A percentile compares a stretch with the other conserved stretches of the same genome.
Conservation (phyloP, 2,329 filamentous ascomycete genomes). For the Talaromyces sp. region DNA sequence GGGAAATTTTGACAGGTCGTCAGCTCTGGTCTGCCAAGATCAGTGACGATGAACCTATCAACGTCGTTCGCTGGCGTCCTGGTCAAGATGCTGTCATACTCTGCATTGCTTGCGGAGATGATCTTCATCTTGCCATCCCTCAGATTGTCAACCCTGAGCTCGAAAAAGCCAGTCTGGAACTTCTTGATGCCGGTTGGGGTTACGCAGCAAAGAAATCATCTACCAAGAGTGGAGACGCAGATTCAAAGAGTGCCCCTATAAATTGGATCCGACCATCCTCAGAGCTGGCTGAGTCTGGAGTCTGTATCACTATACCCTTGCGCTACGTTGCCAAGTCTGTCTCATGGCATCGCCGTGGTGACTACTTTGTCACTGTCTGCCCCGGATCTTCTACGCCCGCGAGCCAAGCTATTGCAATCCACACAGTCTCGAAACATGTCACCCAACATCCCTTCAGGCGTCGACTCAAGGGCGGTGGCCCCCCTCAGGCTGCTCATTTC, state of each 20-base stretch:
- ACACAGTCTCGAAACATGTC: conserved; percentile 90
- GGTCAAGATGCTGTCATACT: conserved; percentile 75
- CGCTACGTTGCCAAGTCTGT: conserved; percentile 79
- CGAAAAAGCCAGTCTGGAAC: conserved; percentile 68
- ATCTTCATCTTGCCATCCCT: conserved; percentile 79
- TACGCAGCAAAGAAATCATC: conserved; percentile 65
- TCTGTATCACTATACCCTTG: conserved; percentile 76
- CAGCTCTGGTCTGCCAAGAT: conserved; percentile 83
- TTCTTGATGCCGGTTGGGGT: conserved; percentile 87
- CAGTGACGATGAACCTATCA: conserved; percentile 72
- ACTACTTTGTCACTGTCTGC: conserved; percentile 90
- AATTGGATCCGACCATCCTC: conserved; percentile 79
- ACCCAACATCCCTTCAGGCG: conserved; percentile 91
- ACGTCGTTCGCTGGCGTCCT: conserved; percentile 86
- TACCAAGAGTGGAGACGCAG: conserved; percentile 48
- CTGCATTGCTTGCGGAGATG: conserved; percentile 78
- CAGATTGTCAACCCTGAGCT: conserved; percentile 67
- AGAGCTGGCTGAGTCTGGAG: conserved; percentile 68
- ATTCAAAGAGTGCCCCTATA: conserved; percentile 62
- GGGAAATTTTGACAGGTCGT: conserved; percentile 81
- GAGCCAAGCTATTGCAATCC: conserved; percentile 74
- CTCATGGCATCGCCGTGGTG: conserved; percentile 88
- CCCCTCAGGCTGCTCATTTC: conserved; percentile 86
- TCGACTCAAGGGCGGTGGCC: conserved; percentile 64
- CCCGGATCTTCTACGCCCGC: conserved; percentile 55